Conservation (phyloP, 2,329 filamentous ascomycete species). For the Alternaria panax region DNA sequence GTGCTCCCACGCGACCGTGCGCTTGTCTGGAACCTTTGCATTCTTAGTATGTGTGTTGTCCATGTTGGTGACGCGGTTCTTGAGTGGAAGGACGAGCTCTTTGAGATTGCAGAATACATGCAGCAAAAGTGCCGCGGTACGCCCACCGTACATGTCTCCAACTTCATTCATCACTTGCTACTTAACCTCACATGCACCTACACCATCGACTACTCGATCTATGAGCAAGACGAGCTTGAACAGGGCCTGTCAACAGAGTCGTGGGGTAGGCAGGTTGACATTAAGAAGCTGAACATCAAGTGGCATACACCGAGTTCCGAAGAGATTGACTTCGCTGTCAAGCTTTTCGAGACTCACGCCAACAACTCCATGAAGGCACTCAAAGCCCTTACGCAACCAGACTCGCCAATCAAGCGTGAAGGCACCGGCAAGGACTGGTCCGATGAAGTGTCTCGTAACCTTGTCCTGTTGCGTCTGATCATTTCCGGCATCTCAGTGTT, state of each 20-base stretch:
- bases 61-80: constrained; percentile 92
- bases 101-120: constrained; percentile 94
- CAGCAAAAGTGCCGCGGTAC: constrained; percentile 93
- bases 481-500: constrained; percentile 88
- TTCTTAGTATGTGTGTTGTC: constrained; percentile 97
- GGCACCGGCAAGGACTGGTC: constrained; percentile 99
- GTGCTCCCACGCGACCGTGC: constrained; percentile 91
- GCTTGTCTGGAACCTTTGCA: constrained; percentile 94
- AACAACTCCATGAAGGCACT: constrained; percentile 77
- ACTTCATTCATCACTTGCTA: constrained; percentile 94
- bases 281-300: constrained; percentile 78
- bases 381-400: constrained; percentile 78
- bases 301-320: constrained; percentile 86
- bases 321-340: constrained; percentile 88
- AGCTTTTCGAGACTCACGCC: constrained; percentile 86
- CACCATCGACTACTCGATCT: constrained; percentile 85
- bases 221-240: constrained; percentile 77
- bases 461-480: constrained; percentile 86
- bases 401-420: constrained; percentile 83
- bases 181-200: constrained; percentile 96
- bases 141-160: constrained; percentile 94
- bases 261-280: constrained; percentile 82
- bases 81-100: constrained; percentile 85
- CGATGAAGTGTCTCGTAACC: constrained; percentile 89
- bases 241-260: constrained; percentile 77